These are phyloP conservation scores for Scenedesmus sp. DNA, from an alignment of 163 green algal species.

Conservation along the genomic window DNA sequence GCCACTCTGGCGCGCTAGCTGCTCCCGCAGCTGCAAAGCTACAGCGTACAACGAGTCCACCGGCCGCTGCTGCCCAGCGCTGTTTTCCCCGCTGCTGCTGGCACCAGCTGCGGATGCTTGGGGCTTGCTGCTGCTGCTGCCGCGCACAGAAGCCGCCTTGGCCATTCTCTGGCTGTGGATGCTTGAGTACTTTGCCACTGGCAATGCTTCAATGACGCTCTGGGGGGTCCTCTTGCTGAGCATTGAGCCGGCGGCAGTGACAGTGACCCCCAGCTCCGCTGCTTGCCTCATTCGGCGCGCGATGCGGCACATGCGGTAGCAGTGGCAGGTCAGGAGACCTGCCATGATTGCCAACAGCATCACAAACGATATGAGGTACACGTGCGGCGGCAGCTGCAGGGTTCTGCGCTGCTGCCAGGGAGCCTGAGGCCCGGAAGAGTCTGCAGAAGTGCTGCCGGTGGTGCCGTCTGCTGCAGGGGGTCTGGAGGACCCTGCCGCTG, in stretches of 20 bases:
- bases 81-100: conserved; percentile 23
- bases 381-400: conserved; percentile 41
- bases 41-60: background rate
- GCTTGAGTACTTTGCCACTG: conserved; percentile 36
- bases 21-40: conserved; percentile 34
- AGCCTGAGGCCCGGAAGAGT: background rate
- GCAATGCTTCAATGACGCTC: conserved; percentile 44
- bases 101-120: background rate
- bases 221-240: conserved; percentile 20
- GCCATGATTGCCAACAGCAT: conserved; percentile 49
- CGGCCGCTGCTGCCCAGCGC: background rate
- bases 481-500: background rate
- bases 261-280: background rate
- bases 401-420: conserved; percentile 33
- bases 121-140: conserved; percentile 6
- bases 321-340: conserved; percentile 48
- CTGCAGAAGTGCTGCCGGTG: background rate
- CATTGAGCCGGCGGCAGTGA: background rate
- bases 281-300: conserved; percentile 38
- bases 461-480: background rate
- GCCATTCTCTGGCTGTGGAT: conserved; percentile 8
- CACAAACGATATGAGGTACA: conserved; percentile 54
- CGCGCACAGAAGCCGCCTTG: background rate
- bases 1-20: background rate
- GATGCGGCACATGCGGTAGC: conserved; percentile 54